Base-by-base conservation (phyloP, 169 alveolate species). In the Toxoplasma gondii region DNA sequence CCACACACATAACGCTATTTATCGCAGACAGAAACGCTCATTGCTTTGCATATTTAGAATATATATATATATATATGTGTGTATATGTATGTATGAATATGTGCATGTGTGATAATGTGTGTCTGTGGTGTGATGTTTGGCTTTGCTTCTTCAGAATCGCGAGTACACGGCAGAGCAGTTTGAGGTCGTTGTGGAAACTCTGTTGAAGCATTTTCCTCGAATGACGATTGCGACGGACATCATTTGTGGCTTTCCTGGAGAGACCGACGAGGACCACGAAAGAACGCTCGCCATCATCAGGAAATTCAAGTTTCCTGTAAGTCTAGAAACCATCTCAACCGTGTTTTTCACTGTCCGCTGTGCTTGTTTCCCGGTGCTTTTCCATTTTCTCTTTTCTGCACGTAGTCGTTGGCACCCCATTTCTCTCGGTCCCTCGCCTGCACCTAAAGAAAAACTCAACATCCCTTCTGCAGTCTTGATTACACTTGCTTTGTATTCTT, bases 211-310 rank as follows among this genome's bases (percentile, higher is more conserved):
- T 80, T 98, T 98, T 45, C 99, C 99, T 29, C 95, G 98, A 86
- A 96, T 98, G 92, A 98, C 99, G 10, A 96, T 99, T 43, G 99
- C 99, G 10, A 99, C 99, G 16, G 99, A 99, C 95, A 98, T 99
- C 94, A 99, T 99, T 82, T 99, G 99, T 95, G 99, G 99, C 81
- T 99, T 99, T 94, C 99, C 99, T 16, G 97, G 98, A 17, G 99
- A 99, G 95, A 98, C 98, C 22, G 99, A 97, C 54, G 98, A 98
- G 83, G 98, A 99, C 92, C 99, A 98, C 88, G 94, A 93, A 49
- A 98, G 97, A 80, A 98, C 99, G 0, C 94, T 98, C 49, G 95
- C 97, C 87, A 93, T 99, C 82, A 97, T 99, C 27, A 97, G 98
- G 67, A 96, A 98, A 64, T 98, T 97, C 95, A 96, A 98, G 94